phyloP scores from a whole-genome alignment of 345 rosid species.

The Dipteronia sinensis region DNA sequence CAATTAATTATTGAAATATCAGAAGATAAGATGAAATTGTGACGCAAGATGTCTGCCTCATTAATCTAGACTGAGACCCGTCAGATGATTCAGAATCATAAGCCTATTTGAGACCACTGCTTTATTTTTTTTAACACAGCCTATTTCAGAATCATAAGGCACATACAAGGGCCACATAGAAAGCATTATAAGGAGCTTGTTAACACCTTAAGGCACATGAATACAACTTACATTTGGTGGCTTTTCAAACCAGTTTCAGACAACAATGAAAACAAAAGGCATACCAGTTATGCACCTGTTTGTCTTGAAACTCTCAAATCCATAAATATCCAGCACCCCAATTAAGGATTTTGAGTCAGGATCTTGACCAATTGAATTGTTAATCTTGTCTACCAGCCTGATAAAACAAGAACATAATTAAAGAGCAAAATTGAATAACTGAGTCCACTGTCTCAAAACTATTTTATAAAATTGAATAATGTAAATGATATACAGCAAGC shows the following conservation, averaged over 20 bases:
- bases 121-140: neutral
- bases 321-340: conserved; percentile 98
- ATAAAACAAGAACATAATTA: conserved; percentile 27
- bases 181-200: conserved; percentile 11
- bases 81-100: conserved; percentile 10
- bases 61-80: neutral
- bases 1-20: neutral
- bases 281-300: conserved; percentile 96
- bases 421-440: conserved; percentile 10
- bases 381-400: conserved; percentile 96
- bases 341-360: conserved; percentile 84
- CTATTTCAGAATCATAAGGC: neutral
- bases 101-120: conserved; percentile 6
- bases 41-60: neutral
- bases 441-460: conserved; percentile 7
- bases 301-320: conserved; percentile 99
- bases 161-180: conserved; percentile 14
- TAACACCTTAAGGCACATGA: conserved; percentile 19
- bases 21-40: neutral
- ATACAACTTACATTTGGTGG: conserved; percentile 21
- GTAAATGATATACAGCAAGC: neutral
- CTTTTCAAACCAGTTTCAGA: conserved; percentile 34
- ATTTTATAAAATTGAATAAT: conserved; percentile 16
- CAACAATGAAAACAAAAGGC: conserved; percentile 52
- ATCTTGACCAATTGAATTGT: conserved; percentile 95